Evolutionary conservation across 1,284 basidiomycete genomes (phyloP), one percentile per base, ranked within the genome.

Genomic region (Pholiota adiposa): DNA sequence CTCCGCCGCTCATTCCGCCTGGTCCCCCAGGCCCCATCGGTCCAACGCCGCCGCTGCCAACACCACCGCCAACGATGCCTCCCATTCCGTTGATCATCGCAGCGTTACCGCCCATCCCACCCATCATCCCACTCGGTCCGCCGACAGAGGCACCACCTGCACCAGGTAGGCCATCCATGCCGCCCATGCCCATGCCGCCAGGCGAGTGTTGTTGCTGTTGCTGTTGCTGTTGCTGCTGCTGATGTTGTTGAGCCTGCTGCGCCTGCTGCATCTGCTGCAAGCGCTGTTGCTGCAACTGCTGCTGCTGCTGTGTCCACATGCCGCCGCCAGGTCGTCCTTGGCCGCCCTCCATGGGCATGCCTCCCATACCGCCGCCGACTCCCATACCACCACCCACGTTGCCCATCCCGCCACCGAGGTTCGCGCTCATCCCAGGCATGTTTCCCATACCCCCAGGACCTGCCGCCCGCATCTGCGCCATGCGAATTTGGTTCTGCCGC

Each of bases 401-500:
- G 25, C 46, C 27, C 51, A 58, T 51, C 18, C 49, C 33, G 19
- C 34, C 43, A 34, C 49, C 49, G 6, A 21, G 29, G 11, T n/a
- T 43, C 5, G 31, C 49, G 11, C 14, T 48, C 38, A 25, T 18
- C 5, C 49, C 49, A 51, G 56, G 46, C 19, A 55, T 48, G 31
- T 46, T 55, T 12, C 44, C 44, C 23, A 27, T 1, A 27, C 16
- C 27, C n/a, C 23, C 44, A 16, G 44, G 23, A 14, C 23, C 44
- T 46, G 23, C 46, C 12, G 46, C 34, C 19, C 16, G 72, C 52
- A 77, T 76, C 43, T 73, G 72, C 5, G 71, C 72, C 41, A 70
- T 69, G 48, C 78, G 78, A 58, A 84, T 79, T 66, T 84, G 83
- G 46, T 76, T 66, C 63, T 82, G 80, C 51, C 82, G 72, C 3